phyloP scores from a whole-genome alignment of 352 stramenopile genomes.

The Phytophthora palmivora region DNA sequence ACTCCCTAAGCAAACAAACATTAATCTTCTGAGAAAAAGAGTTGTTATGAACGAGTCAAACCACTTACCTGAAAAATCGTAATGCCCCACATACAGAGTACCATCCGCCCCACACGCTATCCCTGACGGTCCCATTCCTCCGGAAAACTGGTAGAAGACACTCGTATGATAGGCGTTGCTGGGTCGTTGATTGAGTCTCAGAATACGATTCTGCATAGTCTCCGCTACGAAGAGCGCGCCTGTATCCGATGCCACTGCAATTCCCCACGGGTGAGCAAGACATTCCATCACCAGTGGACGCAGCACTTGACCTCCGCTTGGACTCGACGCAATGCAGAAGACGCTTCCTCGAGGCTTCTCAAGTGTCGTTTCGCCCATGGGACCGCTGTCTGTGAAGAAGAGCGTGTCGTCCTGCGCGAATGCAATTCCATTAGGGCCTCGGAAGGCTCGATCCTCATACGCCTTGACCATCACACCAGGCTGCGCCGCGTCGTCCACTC shows the following conservation, averaged over 20 bases:
- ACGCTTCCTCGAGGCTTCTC: constrained; percentile 79
- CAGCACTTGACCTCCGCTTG: constrained; percentile 76
- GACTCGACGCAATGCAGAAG: constrained; percentile 72
- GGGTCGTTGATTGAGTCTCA: constrained; percentile 73
- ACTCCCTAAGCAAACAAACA: constrained; percentile 27
- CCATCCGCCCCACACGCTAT: constrained; percentile 68
- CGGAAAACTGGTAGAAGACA: constrained; percentile 87
- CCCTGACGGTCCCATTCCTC: constrained; percentile 80
- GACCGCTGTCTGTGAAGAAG: constrained; percentile 89
- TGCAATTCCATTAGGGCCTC: constrained; percentile 70
- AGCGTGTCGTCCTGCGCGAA: constrained; percentile 66
- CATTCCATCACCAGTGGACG: constrained; percentile 74
- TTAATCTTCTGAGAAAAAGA: background rate
- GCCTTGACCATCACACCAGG: constrained; percentile 80
- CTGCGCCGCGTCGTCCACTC: constrained; percentile 64
- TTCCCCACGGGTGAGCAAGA: constrained; percentile 83
- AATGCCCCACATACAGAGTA: constrained; percentile 82
- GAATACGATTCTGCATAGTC: constrained; percentile 82
- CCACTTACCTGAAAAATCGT: constrained; percentile 76
- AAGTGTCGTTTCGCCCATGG: constrained; percentile 87
- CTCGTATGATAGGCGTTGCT: constrained; percentile 73
- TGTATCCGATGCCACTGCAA: constrained; percentile 48
- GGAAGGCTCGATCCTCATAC: constrained; percentile 85
- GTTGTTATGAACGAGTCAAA: background rate
- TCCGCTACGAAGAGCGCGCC: constrained; percentile 77